Base-by-base conservation (phyloP, 225 moss, liverwort and hornwort genomes). In the Antitrichia curtipendula region DNA sequence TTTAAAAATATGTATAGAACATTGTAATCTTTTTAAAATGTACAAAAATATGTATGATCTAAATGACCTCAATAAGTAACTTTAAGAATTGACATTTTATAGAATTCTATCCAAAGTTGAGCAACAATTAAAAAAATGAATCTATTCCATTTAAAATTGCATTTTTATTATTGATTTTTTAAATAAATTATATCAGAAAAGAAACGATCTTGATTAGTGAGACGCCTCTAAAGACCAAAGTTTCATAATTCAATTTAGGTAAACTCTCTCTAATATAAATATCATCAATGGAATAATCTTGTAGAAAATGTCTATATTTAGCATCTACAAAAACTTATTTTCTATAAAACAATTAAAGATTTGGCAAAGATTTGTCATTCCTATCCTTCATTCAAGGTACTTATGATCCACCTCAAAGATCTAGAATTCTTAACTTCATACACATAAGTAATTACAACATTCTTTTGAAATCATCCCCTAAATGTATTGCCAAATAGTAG, bases 161-260 rank as follows among this genome's bases (percentile, higher is more conserved):
- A 5, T 14, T 52, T 75, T 22, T 14, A 3, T 8, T 14, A 36
- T 22, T 21, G 1, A 3, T 72, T 45, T 16, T 20, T 47, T 45
- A 10, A 9, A 18, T 9, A 47, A 15, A 53, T 23, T 53, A 2
- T 9, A 24, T 36, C 4, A 28, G 24, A 52, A 76, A 76, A 4
- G 3, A 0, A 52, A 13, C 23, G 50, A 52, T 36, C 13, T 32
- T 34, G 3, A 52, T 32, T 8, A 34, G 14, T n/a, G n/a, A n/a
- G 22, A 38, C 1, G 0, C 13, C 4, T 68, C 0, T 1, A 2
- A 38, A 0, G 0, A 38, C 38, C 38, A 38, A n/a, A 23, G 23
- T 68, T 68, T 13, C 8, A 38, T 12, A n/a, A 21, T 21, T 66
- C 4, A 22, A 4, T 66, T 0, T 12, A 17, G 9, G 0, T 12